Evolutionary conservation across 139 green algal genomes (phyloP), one percentile per base, ranked within the genome.

Genomic region (Bryopsis sp.): DNA sequence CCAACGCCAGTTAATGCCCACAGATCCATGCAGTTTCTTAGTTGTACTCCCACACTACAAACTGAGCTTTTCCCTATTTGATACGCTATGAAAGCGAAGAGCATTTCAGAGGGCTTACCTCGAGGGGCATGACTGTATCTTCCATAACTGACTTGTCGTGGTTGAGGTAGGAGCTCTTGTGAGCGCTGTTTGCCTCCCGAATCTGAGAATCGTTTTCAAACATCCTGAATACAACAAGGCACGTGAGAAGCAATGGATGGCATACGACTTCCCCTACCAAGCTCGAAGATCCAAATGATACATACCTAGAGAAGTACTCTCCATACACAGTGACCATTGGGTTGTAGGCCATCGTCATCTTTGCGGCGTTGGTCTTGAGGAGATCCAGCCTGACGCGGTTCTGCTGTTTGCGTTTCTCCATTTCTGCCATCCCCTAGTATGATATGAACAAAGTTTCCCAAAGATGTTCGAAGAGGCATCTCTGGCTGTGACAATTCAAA

Each of bases 261-360:
- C n/a, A n/a, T n/a, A n/a, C n/a, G n/a, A n/a, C n/a, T n/a, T n/a
- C n/a, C n/a, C n/a, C n/a, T n/a, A n/a, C n/a, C n/a, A n/a, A n/a
- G n/a, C n/a, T n/a, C n/a, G n/a, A n/a, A n/a, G n/a, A n/a, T n/a
- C n/a, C 43, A 50, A 15, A 50, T 11, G 43, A 33, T 8, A 63
- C 11, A 29, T 15, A 8, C n/a, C 54, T 8, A 29, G 54, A 63
- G n/a, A 59, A 26, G 29, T 69, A 29, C 11, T 68, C 68, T n/a
- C 59, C 68, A 64, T 72, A 74, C 35, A 70, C 47, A 58, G 24
- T 22, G 5, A 68, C 58, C 57, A 74, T 39, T 24, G 68, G 68
- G 36, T 74, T 74, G 54, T 72, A 74, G 3, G 68, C 68, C 58
- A 69, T 58, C 8, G 8, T 29, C 68, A 74, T 74, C 28, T 48